Evolutionary conservation across 2,329 filamentous ascomycete species (phyloP).

Genomic region (Fusarium torulosum): DNA sequence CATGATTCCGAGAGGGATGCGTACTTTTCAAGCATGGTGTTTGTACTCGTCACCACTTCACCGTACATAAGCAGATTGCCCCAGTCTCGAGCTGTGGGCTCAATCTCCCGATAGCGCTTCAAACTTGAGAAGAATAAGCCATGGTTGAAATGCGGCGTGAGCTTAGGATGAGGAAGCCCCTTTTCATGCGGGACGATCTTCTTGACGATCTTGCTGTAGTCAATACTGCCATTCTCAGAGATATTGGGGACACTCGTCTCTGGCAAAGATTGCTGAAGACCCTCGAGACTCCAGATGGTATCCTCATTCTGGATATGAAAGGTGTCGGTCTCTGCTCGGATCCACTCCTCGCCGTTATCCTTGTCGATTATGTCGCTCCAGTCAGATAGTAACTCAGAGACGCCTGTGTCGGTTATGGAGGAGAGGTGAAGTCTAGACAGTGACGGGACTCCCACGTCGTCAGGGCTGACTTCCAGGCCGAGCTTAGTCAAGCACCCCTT

Average conservation of each 20-base stretch:
- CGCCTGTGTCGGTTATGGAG: conserved; percentile 71
- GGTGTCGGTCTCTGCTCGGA: conserved; percentile 84
- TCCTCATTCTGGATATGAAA: conserved; percentile 81
- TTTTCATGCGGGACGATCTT: conserved; percentile 78
- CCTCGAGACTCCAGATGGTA: conserved; percentile 69
- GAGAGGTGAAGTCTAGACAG: conserved; percentile 88
- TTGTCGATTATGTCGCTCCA: conserved; percentile 76
- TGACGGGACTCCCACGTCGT: conserved; percentile 77
- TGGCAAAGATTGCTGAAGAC: conserved; percentile 66
- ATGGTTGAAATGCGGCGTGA: conserved; percentile 90
- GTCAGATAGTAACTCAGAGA: conserved; percentile 74
- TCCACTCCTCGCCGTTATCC: conserved; percentile 75
- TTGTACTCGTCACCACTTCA: conserved; percentile 93
- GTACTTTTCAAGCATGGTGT: conserved; percentile 90
- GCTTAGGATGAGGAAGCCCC: conserved; percentile 74
- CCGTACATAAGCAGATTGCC: conserved; percentile 86
- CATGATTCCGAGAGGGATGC: conserved; percentile 8
- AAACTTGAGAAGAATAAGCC: conserved; percentile 81
- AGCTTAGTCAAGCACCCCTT: conserved; percentile 84
- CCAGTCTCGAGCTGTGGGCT: conserved; percentile 74
- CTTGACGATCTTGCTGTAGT: conserved; percentile 81
- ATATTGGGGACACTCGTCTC: conserved; percentile 43
- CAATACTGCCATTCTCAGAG: conserved; percentile 67
- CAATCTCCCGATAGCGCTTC: conserved; percentile 69
- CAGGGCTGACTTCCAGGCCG: conserved; percentile 80